Conservation (phyloP, 129 eudicot genomes). For the Centrapalus pauciflorus region DNA sequence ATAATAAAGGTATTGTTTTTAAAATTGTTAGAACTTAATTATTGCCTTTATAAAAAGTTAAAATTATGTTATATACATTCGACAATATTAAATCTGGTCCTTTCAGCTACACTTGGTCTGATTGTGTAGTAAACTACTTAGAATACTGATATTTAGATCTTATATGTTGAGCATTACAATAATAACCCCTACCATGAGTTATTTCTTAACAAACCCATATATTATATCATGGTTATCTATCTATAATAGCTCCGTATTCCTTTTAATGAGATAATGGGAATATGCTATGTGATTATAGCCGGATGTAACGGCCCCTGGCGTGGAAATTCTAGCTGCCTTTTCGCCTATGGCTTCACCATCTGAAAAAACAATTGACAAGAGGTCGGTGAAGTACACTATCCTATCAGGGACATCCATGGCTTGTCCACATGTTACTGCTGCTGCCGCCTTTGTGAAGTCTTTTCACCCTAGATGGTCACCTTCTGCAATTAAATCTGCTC, state of each 20-base stretch:
- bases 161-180: no score
- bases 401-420: conserved; percentile 30
- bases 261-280: not conserved
- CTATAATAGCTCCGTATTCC: no score
- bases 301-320: conserved; percentile 33
- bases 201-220: no score
- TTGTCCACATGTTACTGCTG: conserved; percentile 27
- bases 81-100: no score
- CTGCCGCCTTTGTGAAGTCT: conserved; percentile 24
- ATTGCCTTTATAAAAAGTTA: not conserved
- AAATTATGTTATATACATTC: not conserved
- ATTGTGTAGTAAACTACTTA: not conserved
- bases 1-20: conserved; percentile 29
- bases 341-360: conserved; percentile 19
- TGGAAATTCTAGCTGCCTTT: conserved; percentile 24
- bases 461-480: conserved; percentile 30
- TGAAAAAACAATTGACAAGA: not conserved
- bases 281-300: conserved; percentile 22
- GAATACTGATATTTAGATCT: no score
- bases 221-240: no score
- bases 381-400: not conserved
- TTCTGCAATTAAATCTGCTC: conserved; percentile 29
- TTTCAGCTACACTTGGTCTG: not conserved
- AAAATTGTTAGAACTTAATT: not conserved
- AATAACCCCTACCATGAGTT: not conserved